A percentile compares a stretch with the other conserved stretches of the same genome.
Evolutionary conservation across 2,329 filamentous ascomycete species (phyloP).

Genomic region (Tolypocladium guangdongense): DNA sequence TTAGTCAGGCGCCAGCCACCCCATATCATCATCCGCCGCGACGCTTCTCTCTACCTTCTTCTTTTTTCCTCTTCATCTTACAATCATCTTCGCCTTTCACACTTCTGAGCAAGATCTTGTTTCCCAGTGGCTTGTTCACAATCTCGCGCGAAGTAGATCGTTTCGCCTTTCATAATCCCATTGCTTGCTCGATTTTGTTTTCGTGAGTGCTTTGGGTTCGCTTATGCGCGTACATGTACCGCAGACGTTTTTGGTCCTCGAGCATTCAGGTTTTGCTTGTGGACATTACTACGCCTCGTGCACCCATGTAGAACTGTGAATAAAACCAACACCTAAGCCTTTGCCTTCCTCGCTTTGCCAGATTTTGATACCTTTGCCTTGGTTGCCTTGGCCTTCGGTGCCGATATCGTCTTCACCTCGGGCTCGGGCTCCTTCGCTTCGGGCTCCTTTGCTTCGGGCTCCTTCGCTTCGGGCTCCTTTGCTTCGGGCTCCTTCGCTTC

Average conservation of each 20-base stretch:
- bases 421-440: slow-evolving; percentile 7
- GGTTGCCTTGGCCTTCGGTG: slow-evolving; percentile 21
- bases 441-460: slow-evolving; percentile 11
- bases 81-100: slow-evolving; percentile 31
- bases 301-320: slow-evolving; percentile 3
- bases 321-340: slow-evolving; percentile 16
- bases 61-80: slow-evolving; percentile 32
- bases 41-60: background rate
- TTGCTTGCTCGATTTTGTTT: slow-evolving; percentile 30
- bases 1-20: background rate
- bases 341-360: slow-evolving; percentile 26
- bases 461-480: slow-evolving; percentile 7
- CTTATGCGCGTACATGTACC: slow-evolving; percentile 46
- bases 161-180: slow-evolving; percentile 50
- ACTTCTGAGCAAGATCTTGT: slow-evolving; percentile 21
- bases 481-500: slow-evolving; percentile 10
- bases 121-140: slow-evolving; percentile 31
- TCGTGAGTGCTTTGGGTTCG: slow-evolving; percentile 46
- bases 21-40: background rate
- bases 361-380: slow-evolving; percentile 8
- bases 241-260: background rate
- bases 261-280: background rate
- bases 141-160: slow-evolving; percentile 42
- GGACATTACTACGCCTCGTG: background rate
- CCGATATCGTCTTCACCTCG: slow-evolving; percentile 12